A percentile compares a stretch with the other conserved stretches of the same genome.
Evolutionary conservation across 352 stramenopile genomes (phyloP).

Genomic region (Phytopythium cucurbitacearum): DNA sequence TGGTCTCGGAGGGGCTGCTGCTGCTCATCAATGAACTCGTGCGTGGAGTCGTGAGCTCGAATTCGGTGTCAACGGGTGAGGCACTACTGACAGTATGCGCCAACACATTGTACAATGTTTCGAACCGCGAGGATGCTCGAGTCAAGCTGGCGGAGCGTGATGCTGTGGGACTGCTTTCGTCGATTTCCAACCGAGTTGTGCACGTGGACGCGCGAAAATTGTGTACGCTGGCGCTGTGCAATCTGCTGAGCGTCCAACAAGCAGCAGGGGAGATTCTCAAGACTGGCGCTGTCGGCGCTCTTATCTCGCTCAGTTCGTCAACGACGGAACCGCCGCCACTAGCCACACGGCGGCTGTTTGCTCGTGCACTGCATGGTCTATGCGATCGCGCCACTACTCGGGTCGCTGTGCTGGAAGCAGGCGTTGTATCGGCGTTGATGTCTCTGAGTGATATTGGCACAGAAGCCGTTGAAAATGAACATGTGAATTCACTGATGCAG

Average conservation of each 20-base stretch:
- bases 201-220: slow-evolving; percentile 59
- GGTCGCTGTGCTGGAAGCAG: slow-evolving; percentile 36
- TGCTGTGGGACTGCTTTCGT: slow-evolving; percentile 47
- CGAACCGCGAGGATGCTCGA: slow-evolving; percentile 58
- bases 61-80: slow-evolving; percentile 5
- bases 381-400: slow-evolving; percentile 53
- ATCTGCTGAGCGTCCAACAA: slow-evolving; percentile 71
- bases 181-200: slow-evolving; percentile 28
- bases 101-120: slow-evolving; percentile 66
- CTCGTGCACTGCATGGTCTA: slow-evolving; percentile 59
- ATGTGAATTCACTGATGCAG: slow-evolving; percentile 13
- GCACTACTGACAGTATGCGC: slow-evolving; percentile 40
- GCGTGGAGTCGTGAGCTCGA: slow-evolving; percentile 11
- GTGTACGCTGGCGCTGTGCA: slow-evolving; percentile 75
- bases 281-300: slow-evolving; percentile 53
- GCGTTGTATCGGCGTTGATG: slow-evolving; percentile 56
- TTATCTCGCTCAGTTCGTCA: slow-evolving; percentile 57
- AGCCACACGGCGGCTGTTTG: slow-evolving; percentile 55
- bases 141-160: slow-evolving; percentile 68
- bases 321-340: slow-evolving; percentile 28
- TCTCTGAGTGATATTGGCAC: slow-evolving; percentile 30
- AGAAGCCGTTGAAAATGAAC: not conserved
- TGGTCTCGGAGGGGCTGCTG: slow-evolving; percentile 74
- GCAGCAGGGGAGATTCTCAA: slow-evolving; percentile 64
- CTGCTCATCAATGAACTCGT: slow-evolving; percentile 56